These are phyloP conservation scores for Ascochyta viciae-villosae DNA, from an alignment of 2,329 filamentous ascomycete genomes.

Conservation along the genomic window DNA sequence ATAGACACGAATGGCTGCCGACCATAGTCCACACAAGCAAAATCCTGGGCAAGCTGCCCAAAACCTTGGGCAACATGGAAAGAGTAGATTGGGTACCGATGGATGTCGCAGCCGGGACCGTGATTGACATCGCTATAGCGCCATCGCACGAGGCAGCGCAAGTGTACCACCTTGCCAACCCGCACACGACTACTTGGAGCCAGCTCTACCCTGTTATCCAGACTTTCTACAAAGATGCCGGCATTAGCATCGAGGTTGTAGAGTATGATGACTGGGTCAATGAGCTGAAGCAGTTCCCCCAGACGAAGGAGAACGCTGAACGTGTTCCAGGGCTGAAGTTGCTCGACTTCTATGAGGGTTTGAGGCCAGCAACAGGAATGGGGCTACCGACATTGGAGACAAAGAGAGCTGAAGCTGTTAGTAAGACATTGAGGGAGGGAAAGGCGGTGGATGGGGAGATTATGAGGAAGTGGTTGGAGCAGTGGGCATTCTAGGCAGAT, in stretches of 20 bases:
- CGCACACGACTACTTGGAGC: conserved; percentile 10
- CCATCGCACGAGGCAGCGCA: background rate
- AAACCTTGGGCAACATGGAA: conserved; percentile 22
- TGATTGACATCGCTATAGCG: conserved; percentile 7
- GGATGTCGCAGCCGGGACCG: conserved; percentile 16
- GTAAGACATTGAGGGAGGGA: conserved; percentile 1
- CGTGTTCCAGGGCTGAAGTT: conserved; percentile 15
- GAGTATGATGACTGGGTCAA: conserved; percentile 15
- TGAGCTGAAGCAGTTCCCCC: conserved; percentile 10
- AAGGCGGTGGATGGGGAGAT: background rate
- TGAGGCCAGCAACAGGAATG: background rate
- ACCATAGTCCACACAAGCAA: conserved; percentile 33
- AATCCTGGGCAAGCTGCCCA: conserved; percentile 26
- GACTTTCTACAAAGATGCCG: background rate
- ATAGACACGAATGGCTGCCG: conserved; percentile 37
- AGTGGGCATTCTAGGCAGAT: conserved; percentile 3
- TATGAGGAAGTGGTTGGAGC: conserved; percentile 8
- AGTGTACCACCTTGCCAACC: conserved; percentile 13
- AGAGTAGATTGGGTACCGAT: conserved; percentile 38
- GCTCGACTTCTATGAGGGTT: conserved; percentile 15
- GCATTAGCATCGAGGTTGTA: background rate
- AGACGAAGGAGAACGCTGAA: conserved; percentile 20
- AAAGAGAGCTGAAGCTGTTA: background rate
- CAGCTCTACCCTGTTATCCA: conserved; percentile 8
- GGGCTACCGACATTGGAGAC: conserved; percentile 14